Evolutionary conservation across 805 yeast species (phyloP).

Genomic region (Candida alai): DNA sequence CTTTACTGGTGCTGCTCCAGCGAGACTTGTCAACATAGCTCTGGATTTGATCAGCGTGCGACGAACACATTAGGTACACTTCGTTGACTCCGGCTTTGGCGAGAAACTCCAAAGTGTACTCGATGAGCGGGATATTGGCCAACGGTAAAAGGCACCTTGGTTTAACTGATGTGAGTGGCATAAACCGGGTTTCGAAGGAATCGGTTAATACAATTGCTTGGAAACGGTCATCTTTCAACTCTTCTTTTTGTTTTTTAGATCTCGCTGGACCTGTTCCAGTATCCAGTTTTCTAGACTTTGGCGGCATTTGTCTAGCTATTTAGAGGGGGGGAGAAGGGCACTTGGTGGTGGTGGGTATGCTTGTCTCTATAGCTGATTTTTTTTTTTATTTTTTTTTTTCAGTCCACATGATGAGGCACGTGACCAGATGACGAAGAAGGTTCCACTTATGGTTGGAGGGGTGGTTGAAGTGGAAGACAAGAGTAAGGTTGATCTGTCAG

Average conservation of each 20-base stretch:
- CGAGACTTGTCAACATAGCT: slow-evolving; percentile 71
- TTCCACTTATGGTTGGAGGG: too few species aligned
- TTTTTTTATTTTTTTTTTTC: not conserved
- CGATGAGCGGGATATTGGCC: slow-evolving; percentile 90
- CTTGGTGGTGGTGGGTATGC: not conserved
- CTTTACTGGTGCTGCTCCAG: slow-evolving; percentile 50
- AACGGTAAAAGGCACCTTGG: slow-evolving; percentile 92
- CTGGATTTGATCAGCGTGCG: slow-evolving; percentile 87
- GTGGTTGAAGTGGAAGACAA: too few species aligned
- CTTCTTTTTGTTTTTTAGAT: slow-evolving; percentile 51
- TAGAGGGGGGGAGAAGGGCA: not conserved
- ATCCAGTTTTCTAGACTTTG: slow-evolving; percentile 7
- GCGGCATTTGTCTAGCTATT: too few species aligned
- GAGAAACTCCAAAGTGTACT: slow-evolving; percentile 89
- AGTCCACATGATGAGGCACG: too few species aligned
- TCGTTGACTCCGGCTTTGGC: slow-evolving; percentile 89
- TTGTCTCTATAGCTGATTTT: not conserved
- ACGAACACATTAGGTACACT: slow-evolving; percentile 83
- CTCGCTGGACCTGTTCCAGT: slow-evolving; percentile 30
- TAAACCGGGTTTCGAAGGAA: slow-evolving; percentile 85
- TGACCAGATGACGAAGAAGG: too few species aligned
- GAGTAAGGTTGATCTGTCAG: too few species aligned
- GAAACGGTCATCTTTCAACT: slow-evolving; percentile 65
- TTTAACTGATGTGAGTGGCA: slow-evolving; percentile 80
- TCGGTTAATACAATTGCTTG: slow-evolving; percentile 96